Evolutionary conservation across 1,284 basidiomycete genomes (phyloP).

Genomic region (Ceratobasidium sp.): DNA sequence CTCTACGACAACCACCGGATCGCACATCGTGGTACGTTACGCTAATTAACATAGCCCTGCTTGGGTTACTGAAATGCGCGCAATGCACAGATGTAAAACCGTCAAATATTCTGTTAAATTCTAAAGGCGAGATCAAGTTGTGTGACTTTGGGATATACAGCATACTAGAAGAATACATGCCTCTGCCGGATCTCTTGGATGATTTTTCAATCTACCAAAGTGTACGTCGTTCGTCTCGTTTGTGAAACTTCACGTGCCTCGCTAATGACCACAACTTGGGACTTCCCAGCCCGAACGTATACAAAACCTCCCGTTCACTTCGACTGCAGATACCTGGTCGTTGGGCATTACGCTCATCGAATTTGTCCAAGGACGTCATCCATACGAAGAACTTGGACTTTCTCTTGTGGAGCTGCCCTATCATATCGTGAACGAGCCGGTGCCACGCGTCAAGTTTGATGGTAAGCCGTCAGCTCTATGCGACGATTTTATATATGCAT

Average conservation of each 20-base stretch:
- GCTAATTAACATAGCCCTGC: not conserved
- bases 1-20: constrained; percentile 98
- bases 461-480: constrained; percentile 74
- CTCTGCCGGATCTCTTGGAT: constrained; percentile 86
- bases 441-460: constrained; percentile 76
- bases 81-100: constrained; percentile 89
- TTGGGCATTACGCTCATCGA: constrained; percentile 95
- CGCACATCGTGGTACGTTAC: constrained; percentile 89
- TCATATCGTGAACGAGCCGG: constrained; percentile 96
- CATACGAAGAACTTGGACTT: constrained; percentile 82
- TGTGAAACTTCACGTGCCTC: constrained; percentile 32
- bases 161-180: constrained; percentile 97
- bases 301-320: constrained; percentile 95
- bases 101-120: constrained; percentile 97
- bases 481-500: constrained; percentile 81
- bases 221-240: constrained; percentile 61
- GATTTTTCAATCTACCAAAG: constrained; percentile 99
- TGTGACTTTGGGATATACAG: constrained; percentile 99
- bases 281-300: constrained; percentile 79
- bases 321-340: constrained; percentile 98
- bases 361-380: constrained; percentile 90
- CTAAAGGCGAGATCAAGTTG: constrained; percentile 94
- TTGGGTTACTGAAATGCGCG: not conserved
- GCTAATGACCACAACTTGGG: not conserved
- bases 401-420: constrained; percentile 95